Base-by-base conservation (phyloP, 1,139 yeast species). In the Sugiyamaella xylanicola region DNA sequence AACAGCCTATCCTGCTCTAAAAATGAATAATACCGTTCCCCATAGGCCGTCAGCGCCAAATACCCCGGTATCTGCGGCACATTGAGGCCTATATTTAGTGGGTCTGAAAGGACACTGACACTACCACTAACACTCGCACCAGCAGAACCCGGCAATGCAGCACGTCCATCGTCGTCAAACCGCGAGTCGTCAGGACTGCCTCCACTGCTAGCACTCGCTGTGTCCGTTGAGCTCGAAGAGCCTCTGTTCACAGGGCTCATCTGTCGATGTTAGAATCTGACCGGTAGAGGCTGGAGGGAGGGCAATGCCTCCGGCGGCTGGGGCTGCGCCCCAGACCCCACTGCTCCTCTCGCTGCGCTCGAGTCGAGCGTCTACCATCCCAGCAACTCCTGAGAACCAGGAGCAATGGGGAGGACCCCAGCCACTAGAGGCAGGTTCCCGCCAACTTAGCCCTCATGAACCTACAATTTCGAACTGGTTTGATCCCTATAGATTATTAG, bases 41-140 rank as follows among this genome's bases (percentile, higher is more conserved):
- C 67, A 49, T 64, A 66, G n/a, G 66, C 66, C n/a, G 69, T 66
- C 15, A 45, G 53, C 19, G 55, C 48, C 35, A 66, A 58, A 50
- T 66, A 66, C 1, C 56, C 36, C 16, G 69, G 69, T 20, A 65
- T 57, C 58, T 63, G 55, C 1, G 51, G 51, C 16, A 48, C 19
- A 39, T 13, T 20, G 13, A 25, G 25, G 29, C 29, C 29, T 9
- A 25, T 9, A 25, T 9, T 25, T 5, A 25, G 29, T 9, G 29
- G 9, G 29, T 25, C 29, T 9, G 29, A 25, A 5, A 25, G 29
- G 5, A 5, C 29, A 25, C 29, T 25, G n/a, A n/a, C n/a, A n/a
- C n/a, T n/a, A n/a, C n/a, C n/a, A 25, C 29, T 25, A 5, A 25
- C 5, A 25, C 29, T 9, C 29, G 8, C 29, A 9, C 29, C 29